Base-by-base conservation (phyloP, 495 filamentous ascomycete genomes). In the Talaromyces borbonicus region DNA sequence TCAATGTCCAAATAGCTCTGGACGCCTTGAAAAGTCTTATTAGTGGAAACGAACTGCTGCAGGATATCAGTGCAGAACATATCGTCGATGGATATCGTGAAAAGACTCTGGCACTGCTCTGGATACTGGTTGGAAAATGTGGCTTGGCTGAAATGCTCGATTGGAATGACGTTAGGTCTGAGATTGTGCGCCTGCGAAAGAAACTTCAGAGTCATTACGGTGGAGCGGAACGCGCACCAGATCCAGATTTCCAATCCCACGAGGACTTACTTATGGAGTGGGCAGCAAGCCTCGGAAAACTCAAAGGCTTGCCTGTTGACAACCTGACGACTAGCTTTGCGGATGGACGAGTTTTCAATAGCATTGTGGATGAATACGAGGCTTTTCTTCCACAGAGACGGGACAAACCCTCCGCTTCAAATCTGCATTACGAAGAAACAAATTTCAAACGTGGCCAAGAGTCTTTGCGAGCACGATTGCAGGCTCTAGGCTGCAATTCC, bases 61-160 rank as follows among this genome's bases (percentile, higher is more conserved):
- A 60, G 16, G 55, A 61, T n/a, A 52, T 79, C 15, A 66, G 58
- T 15, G 67, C 80, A 1, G 75, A 78, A 35, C 78, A 85, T 32
- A 77, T 84, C 31, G 75, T 84, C 5, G 73, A 84, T 51, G 81
- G 81, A 5, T 74, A 81, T 48, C 72, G 81, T 23, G 81, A 85
- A 52, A 83, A 77, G 59, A 83, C 80, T 2, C 65, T 84, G 15
- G 68, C 69, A 1, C 63, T 85, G 14, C 60, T 85, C 8, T 83
- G 79, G 80, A 62, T 65, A 12, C 61, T 85, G 25, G 71, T 84
- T 24, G 71, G 73, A 23, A 69, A 70, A 53, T 74, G 71, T 63
- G 78, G 78, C 7, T 59, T 83, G 2, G 53, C 62, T 14, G 56
- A 57, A 19, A 63, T 83, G 0, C 62, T 85, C 8, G 72, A 83